phyloP scores from a whole-genome alignment of 257 asterid genomes.

The Jacaranda copaia region DNA sequence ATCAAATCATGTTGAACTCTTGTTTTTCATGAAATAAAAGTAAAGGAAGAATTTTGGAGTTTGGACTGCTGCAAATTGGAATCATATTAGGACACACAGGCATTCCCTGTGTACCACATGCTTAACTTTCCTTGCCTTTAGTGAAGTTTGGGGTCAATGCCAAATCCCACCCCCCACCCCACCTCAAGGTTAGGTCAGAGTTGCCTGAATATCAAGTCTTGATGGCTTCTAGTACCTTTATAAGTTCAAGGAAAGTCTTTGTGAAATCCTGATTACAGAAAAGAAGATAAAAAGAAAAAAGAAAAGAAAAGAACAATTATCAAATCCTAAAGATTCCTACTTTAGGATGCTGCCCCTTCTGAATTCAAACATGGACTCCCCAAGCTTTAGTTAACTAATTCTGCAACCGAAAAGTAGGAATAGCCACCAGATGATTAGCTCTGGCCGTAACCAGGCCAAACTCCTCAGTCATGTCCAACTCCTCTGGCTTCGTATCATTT shows the following conservation, averaged over 20 bases:
- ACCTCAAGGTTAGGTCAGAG: too few relatives aligned
- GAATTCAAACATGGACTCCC: too few relatives aligned
- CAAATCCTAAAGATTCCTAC: not conserved
- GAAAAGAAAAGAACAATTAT: not conserved
- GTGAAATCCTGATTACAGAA: not conserved
- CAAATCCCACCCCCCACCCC: too few relatives aligned
- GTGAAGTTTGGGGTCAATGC: too few relatives aligned
- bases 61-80: not conserved
- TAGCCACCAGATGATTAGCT: conserved; percentile 38
- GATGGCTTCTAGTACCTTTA: too few relatives aligned
- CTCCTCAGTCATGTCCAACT: conserved; percentile 57
- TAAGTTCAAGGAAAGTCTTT: too few relatives aligned
- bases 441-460: conserved; percentile 50
- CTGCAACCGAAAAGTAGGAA: conserved; percentile 42
- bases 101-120: too few relatives aligned
- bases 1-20: not conserved
- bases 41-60: not conserved
- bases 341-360: not conserved
- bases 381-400: not conserved
- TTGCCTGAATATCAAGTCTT: too few relatives aligned
- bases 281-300: not conserved
- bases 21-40: not conserved
- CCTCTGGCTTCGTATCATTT: conserved; percentile 44
- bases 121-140: too few relatives aligned
- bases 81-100: not conserved